Percentiles rank a stretch among this genome's conserved stretches.
Evolutionary conservation across 2,329 filamentous ascomycete genomes (phyloP).

Genomic region (Pseudomassariella vexata): DNA sequence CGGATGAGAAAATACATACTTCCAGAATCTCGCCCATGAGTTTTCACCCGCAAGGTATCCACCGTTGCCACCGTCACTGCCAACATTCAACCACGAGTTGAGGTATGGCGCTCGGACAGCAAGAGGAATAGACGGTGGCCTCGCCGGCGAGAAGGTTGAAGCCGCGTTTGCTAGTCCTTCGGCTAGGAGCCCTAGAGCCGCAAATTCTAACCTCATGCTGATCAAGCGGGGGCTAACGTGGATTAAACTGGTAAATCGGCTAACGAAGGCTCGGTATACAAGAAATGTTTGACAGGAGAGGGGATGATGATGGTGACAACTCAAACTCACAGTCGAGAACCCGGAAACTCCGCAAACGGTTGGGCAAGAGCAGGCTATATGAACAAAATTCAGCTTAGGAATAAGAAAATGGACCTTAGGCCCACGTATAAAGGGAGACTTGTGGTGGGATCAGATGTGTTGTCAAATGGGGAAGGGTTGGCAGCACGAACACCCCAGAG

Average conservation of each 20-base stretch:
- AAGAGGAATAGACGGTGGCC: slow-evolving; percentile 64
- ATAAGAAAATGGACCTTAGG: slow-evolving; percentile 1
- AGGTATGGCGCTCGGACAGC: slow-evolving; percentile 73
- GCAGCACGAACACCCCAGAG: neutral
- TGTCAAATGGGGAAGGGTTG: neutral
- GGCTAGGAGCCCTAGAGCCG: slow-evolving; percentile 22
- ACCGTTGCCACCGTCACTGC: slow-evolving; percentile 55
- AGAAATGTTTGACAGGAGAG: neutral
- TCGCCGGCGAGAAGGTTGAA: slow-evolving; percentile 57
- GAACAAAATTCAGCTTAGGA: neutral
- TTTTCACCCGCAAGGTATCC: slow-evolving; percentile 63
- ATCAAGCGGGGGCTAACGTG: neutral
- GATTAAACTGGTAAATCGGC: neutral
- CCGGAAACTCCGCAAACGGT: neutral
- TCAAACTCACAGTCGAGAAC: neutral
- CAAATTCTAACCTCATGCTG: slow-evolving; percentile 19
- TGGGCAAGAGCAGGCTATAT: slow-evolving; percentile 2
- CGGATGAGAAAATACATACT: slow-evolving; percentile 36
- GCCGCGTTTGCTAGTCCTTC: slow-evolving; percentile 20
- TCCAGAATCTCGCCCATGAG: slow-evolving; percentile 66
- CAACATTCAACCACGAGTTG: slow-evolving; percentile 62
- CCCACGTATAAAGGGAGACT: slow-evolving; percentile 2
- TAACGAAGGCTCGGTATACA: neutral
- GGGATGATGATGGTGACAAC: neutral
- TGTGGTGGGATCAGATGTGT: slow-evolving; percentile 5